Percentiles rank a stretch among this genome's conserved stretches.
Evolutionary conservation across 78 protist species (phyloP).

Genomic region (Bodo saltans): DNA sequence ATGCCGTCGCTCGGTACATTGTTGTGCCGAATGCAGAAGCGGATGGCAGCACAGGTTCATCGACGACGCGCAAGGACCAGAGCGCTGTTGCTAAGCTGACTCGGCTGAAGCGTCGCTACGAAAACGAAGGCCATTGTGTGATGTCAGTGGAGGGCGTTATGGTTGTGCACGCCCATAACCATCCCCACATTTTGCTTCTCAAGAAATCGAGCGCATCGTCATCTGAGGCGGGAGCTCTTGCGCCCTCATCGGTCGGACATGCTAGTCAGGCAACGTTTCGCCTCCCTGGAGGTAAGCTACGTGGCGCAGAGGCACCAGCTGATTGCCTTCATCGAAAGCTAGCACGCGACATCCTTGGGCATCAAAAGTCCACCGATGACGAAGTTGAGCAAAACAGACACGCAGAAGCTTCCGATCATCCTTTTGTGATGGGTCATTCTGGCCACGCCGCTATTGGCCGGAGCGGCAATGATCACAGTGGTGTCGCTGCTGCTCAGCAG

Average conservation of each 20-base stretch:
- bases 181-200: slow-evolving; percentile 47
- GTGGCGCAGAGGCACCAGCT: slow-evolving; percentile 32
- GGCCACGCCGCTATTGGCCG: neutral
- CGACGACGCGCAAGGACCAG: slow-evolving; percentile 14
- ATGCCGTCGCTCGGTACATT: neutral
- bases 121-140: slow-evolving; percentile 15
- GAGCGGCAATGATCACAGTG: neutral
- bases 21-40: too few relatives aligned
- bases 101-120: slow-evolving; percentile 15
- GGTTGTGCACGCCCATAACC: slow-evolving; percentile 42
- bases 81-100: neutral
- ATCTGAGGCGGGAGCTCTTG: neutral
- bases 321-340: slow-evolving; percentile 39
- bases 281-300: slow-evolving; percentile 35
- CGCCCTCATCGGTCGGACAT: too few relatives aligned
- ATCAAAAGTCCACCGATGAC: neutral
- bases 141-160: slow-evolving; percentile 28
- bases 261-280: neutral
- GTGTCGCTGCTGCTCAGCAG: too few relatives aligned
- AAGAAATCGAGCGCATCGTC: too few relatives aligned
- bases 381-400: neutral
- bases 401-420: neutral
- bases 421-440: neutral
- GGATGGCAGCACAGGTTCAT: neutral
- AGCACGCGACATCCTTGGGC: neutral